phyloP scores from a whole-genome alignment of 1,139 yeast genomes.

The Nakaseomyces nivariensis region DNA sequence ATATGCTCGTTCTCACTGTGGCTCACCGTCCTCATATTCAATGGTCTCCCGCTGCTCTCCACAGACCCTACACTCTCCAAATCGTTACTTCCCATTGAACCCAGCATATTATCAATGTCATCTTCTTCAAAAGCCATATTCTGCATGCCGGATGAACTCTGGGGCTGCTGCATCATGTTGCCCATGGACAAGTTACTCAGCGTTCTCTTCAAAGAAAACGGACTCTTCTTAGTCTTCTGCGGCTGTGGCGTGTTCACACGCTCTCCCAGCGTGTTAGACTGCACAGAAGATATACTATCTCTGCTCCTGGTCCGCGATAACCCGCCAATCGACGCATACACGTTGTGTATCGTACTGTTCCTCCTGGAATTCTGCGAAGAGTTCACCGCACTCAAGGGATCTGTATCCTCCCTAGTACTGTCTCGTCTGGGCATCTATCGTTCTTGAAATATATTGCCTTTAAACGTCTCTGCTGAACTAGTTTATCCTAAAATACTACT shows the following conservation, averaged over 20 bases:
- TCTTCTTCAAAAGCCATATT: constrained; percentile 3
- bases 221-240: constrained; percentile 9
- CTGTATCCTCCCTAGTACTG: background rate
- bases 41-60: constrained; percentile 1
- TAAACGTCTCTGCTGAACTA: too few species aligned
- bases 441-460: too few species aligned
- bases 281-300: constrained; percentile 4
- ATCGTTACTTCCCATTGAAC: background rate
- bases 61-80: background rate
- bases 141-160: background rate
- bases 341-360: constrained; percentile 1
- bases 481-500: too few species aligned
- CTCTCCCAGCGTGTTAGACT: background rate
- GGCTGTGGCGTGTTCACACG: background rate
- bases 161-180: constrained; percentile 5
- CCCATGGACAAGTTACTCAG: constrained; percentile 18
- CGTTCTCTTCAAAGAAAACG: constrained; percentile 16
- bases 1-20: background rate
- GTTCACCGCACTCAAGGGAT: background rate
- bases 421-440: background rate
- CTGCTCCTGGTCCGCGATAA: constrained; percentile 6
- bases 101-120: constrained; percentile 2
- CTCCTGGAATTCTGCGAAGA: background rate
- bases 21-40: background rate
- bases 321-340: constrained; percentile 1